These are phyloP conservation scores for Lactarius pseudohatsudake DNA, from an alignment of 768 basidiomycete genomes.

Conservation along the genomic window DNA sequence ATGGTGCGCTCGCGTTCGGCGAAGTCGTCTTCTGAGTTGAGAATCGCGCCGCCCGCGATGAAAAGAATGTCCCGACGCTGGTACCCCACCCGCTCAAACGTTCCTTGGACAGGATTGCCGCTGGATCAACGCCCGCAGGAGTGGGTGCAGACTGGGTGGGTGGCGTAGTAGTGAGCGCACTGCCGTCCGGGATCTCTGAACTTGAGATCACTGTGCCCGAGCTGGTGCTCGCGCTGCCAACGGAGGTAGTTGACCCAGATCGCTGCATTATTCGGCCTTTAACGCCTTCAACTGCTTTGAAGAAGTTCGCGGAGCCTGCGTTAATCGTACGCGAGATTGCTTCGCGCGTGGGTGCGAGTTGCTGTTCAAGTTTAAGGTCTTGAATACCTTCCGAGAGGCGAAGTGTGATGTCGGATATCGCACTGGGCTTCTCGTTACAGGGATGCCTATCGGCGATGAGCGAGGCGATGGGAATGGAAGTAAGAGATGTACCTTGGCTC, in stretches of 20 bases:
- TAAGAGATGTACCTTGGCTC: constrained; percentile 72
- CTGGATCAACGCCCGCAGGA: constrained; percentile 31
- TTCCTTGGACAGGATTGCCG: constrained; percentile 26
- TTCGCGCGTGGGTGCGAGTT: constrained; percentile 90
- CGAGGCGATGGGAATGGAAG: neutral
- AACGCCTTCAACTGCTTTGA: constrained; percentile 90
- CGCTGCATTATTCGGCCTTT: constrained; percentile 66
- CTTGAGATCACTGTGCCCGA: constrained; percentile 34
- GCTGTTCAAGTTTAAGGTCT: constrained; percentile 89
- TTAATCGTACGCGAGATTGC: constrained; percentile 77
- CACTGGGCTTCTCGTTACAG: constrained; percentile 86
- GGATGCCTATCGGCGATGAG: constrained; percentile 63
- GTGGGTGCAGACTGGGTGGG: constrained; percentile 3
- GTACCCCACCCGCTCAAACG: constrained; percentile 26
- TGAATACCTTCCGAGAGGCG: constrained; percentile 92
- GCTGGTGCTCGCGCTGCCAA: constrained; percentile 28
- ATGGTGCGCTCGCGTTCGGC: constrained; percentile 16
- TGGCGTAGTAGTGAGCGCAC: constrained; percentile 25
- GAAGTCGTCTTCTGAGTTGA: constrained; percentile 12
- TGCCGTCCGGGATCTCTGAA: constrained; percentile 30
- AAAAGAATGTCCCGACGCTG: constrained; percentile 29
- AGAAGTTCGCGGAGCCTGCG: constrained; percentile 73
- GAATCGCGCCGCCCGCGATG: constrained; percentile 21
- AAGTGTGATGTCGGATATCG: constrained; percentile 88
- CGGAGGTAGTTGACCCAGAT: constrained; percentile 29